Evolutionary conservation across 305 asterid genomes (phyloP), one percentile per base, ranked within the genome.

Genomic region (Fraxinus baroniana): DNA sequence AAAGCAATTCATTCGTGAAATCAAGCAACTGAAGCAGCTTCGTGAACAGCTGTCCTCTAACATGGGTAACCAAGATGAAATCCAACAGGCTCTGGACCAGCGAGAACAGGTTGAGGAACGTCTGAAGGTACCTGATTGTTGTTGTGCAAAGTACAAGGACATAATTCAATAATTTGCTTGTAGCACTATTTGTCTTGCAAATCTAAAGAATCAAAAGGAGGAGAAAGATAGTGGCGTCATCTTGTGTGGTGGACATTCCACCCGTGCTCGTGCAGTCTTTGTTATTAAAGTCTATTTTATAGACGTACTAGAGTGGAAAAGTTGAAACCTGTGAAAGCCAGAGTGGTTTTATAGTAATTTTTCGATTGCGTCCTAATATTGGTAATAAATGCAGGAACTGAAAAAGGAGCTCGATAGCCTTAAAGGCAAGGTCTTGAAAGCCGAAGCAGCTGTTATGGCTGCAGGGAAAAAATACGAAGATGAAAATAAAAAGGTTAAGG

Each of bases 11-110:
- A 91, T 94, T 87, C 94, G 95, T 46, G 98, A 93, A 84, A 94
- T 96, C 85, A 96, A 94, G 86, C 98, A 90, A 85, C 87, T 96
- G 86, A 94, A 92, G 89, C 96, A 93, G 86, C 94, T 88, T 66
- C 94, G 98, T 2, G 97, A 89, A 76, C 97, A 93, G 77, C 82
- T 96, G 77, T 92, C 98, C 35, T 91, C 91, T 57, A 93, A 89
- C 85, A 87, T 91, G 82, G 98, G 98, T 41, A 93, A 90, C 89
- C 91, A 88, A 83, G 98, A 89, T 81, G 98, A 94, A 88, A 89
- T 96, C 83, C 94, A 91, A 87, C 92, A 92, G 89, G 97, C 94
- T 81, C 88, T 94, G 84, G 95, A 92, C 80, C 88, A 94, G 84
- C 90, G 90, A 85, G 94, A 82, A 74, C 92, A 91, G 89, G 86